These are phyloP conservation scores for Erythrophleum fordii DNA, from an alignment of 306 rosid genomes.

Conservation along the genomic window DNA sequence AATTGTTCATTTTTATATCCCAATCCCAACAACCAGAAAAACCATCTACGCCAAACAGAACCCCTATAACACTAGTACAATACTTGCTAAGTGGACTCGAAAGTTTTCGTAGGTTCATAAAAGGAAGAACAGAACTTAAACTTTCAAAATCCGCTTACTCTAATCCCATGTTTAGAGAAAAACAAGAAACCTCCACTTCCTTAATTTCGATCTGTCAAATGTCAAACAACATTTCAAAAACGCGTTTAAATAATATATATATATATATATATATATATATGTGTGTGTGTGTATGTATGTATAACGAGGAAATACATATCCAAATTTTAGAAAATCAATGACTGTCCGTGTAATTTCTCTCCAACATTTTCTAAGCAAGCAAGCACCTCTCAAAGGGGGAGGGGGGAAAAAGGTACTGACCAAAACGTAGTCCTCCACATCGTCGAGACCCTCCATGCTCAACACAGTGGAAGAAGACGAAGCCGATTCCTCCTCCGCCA, in stretches of 20 bases:
- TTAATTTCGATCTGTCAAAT: not conserved
- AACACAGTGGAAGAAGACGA: not conserved
- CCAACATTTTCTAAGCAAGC: slow-evolving; percentile 32
- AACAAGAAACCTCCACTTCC: not conserved
- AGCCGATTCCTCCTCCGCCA: slow-evolving; percentile 47
- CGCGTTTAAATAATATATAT: not conserved
- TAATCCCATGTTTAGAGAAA: not conserved
- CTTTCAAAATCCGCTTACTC: not conserved
- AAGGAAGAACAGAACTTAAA: not conserved
- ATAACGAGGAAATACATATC: not conserved
- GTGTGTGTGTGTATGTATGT: too few relatives aligned
- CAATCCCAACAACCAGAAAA: not conserved
- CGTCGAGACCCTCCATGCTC: slow-evolving; percentile 49
- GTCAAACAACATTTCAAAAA: not conserved
- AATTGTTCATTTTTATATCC: not conserved
- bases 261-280: too few relatives aligned
- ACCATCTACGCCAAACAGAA: not conserved
- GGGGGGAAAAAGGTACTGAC: slow-evolving; percentile 41
- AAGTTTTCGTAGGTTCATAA: not conserved
- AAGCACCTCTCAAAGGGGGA: not conserved
- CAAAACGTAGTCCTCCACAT: slow-evolving; percentile 78
- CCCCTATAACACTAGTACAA: not conserved
- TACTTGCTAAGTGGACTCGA: not conserved
- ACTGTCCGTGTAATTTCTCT: not conserved
- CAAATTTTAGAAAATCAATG: slow-evolving; percentile 6